Base-by-base conservation (phyloP, 1,139 yeast genomes). In the Hyphopichia burtonii region DNA sequence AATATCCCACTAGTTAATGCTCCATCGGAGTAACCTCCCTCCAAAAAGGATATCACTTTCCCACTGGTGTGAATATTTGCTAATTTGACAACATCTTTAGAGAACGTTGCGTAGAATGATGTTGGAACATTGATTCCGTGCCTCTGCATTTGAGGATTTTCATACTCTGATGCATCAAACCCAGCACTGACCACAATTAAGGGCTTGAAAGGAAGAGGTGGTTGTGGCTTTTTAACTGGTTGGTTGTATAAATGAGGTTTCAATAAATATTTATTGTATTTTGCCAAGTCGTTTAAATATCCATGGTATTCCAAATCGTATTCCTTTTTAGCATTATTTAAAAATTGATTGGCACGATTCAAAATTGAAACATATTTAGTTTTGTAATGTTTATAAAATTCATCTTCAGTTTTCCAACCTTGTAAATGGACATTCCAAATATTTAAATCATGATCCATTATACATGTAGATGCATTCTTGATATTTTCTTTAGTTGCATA, bases 1-100 rank as follows among this genome's bases (percentile, higher is more conserved):
- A 86, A 86, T 0, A 86, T 80, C 10, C 96, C 96, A 0, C 95
- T 85, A 2, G 85, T 65, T 25, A 88, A 69, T 0, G 96, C 96
- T 2, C 87, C 87, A 54, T 88, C 93, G 1, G 94, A 83, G 57
- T 88, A 88, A 0, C 96, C 96, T 16, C 96, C 96, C 62, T 88
- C 96, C 49, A 88, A 65, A 34, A 88, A 65, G 2, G 96, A 86
- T 1, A 87, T 54, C 0, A 87, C 68, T 50, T 81, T 82, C 10
- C 91, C 87, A 18, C 73, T 64, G 14, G 84, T 68, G 52, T 79
- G 86, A 43, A 78, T 71, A 44, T 71, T 68, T 10, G 94, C 87
- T 38, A 88, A 65, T 45, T 74, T 76, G 12, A 83, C 80, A 1
- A 86, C 83, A 57, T 87, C 96, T 37, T 75, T 74, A 3, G 96